Base-by-base conservation (phyloP, 2,329 filamentous ascomycete genomes). In the Colletotrichum eremochloae region DNA sequence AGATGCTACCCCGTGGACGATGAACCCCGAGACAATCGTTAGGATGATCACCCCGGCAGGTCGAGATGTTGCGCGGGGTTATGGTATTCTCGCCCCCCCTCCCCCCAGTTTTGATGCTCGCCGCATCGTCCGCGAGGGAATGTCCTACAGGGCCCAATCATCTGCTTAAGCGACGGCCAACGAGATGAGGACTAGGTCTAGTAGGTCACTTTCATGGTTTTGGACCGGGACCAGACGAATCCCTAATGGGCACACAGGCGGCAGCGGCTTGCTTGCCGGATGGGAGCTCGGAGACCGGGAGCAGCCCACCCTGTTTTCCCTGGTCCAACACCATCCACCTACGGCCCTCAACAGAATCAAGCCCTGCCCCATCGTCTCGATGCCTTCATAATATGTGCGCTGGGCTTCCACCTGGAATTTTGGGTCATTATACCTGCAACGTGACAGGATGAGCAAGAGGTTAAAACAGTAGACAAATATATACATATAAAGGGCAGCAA, bases 1-100 rank as follows among this genome's bases (percentile, higher is more conserved):
- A 2, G 3, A 24, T 24, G 7, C 0, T 4, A 18, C 29, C 0
- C 1, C 24, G 12, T 40, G 20, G 11, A 33, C 1, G 3, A 9
- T 46, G 18, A 8, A 29, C 2, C 2, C 8, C 11, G 38, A 24
- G 11, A 31, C 6, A 6, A 12, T 15, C 5, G 18, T 24, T 14
- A 24, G 9, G 6, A 12, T 48, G 20, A 24, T 3, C 42, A 6
- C 42, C 15, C 20, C 20, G 9, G 3, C 7, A 33, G 6, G 8
- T 18, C 50, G 29, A 46, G 44, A 46, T 18, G 20, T n/a, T 9
- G n/a, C 44, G 20, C 20, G 44, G 14, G 18, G 18, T n/a, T 46
- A 2, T n/a, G 8, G 44, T 46, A 20, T 42, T 18, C 15, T 14
- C 40, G 1, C 33, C 8, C 33, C 8, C 33, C 33, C 33, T 42